Base-by-base conservation (phyloP, 2,329 filamentous ascomycete genomes). In the Passalora sequoiae region DNA sequence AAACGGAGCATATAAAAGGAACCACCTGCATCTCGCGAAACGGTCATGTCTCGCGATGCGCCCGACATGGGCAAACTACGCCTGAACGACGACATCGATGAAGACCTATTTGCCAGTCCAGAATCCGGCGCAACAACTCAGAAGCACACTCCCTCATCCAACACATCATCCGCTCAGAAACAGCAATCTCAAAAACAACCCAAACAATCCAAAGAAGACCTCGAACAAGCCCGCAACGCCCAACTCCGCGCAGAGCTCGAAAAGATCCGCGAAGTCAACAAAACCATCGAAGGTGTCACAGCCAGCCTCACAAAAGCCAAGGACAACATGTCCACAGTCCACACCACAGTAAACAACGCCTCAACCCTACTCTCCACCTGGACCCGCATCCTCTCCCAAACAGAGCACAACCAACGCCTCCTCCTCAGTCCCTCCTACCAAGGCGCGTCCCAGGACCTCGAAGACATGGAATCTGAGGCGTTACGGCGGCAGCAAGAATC, bases 331-430 rank as follows among this genome's bases (percentile, higher is more conserved):
- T 73, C 80, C 58, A 94, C 84, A 17, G 89, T 97, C 25, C 84
- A 84, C 41, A 77, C 78, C 49, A 96, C 92, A 3, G 89, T 97
- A 30, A 77, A 78, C 54, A 91, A 89, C 43, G 89, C 92, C 3
- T 94, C 89, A 10, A 86, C 85, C 1, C 77, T 98, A 10, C 80
- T 98, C 22, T 89, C 94, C 58, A 94, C 89, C 12, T 98, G 91
- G 91, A 94, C 89, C 6, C 83, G 89, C 40, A 96, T 98, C 54
- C 78, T 98, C 9, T 92, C 88, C 5, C 92, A 98, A 66, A 96
- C 92, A 4, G 92, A 98, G 67, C 92, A 98, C 68, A 97, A 94
- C 62, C 89, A 97, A 65, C 82, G 92, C 17, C 73, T 98, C 38
- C 83, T 98, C 32, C 75, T 97, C 33, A 85, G 95, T 60, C 86